Conservation (phyloP, 352 stramenopile species). For the Pythium aquatile region DNA sequence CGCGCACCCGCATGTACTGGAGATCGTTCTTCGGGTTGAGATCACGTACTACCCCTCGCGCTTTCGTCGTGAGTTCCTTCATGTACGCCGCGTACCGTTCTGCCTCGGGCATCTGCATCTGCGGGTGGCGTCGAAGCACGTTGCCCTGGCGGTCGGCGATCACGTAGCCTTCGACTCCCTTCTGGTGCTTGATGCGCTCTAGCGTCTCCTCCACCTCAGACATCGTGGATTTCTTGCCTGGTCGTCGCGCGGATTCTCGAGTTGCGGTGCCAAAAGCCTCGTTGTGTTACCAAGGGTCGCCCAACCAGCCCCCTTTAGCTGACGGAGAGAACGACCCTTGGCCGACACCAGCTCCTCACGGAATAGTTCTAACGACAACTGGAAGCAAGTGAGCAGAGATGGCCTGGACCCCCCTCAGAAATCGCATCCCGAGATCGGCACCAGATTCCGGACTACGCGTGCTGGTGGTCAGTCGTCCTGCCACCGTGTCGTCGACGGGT, state of each 20-base stretch:
- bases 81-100: conserved; percentile 92
- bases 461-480: no score
- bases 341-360: no score
- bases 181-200: conserved; percentile 93
- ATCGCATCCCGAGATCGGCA: no score
- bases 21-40: conserved; percentile 95
- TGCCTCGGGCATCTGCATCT: conserved; percentile 88
- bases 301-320: no score
- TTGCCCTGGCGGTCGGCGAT: conserved; percentile 91
- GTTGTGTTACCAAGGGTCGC: no score
- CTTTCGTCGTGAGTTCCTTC: conserved; percentile 89
- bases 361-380: no score
- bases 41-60: conserved; percentile 91
- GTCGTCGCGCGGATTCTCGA: no score
- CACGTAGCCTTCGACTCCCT: conserved; percentile 94
- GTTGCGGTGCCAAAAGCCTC: background rate
- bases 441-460: no score
- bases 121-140: conserved; percentile 87
- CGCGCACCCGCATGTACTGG: conserved; percentile 91
- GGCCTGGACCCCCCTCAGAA: no score
- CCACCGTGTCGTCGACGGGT: no score
- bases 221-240: conserved; percentile 32
- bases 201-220: conserved; percentile 94
- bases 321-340: no score
- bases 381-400: no score